Percentiles rank a stretch among this genome's conserved stretches.
phyloP scores from a whole-genome alignment of 2,329 filamentous ascomycete genomes.

The Penicillium sp. region DNA sequence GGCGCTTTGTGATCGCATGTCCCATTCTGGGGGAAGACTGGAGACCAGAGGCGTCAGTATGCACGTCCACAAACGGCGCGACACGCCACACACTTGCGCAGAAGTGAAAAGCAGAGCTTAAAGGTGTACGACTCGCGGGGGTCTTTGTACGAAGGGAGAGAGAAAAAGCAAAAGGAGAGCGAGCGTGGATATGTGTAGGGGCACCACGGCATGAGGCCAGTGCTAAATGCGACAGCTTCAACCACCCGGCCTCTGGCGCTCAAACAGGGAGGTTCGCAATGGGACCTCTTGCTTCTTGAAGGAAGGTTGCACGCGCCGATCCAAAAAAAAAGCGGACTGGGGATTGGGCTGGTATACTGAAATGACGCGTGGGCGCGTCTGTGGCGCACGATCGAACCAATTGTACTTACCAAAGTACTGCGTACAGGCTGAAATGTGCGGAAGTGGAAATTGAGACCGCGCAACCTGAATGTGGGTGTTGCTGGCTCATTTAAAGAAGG shows the following conservation, averaged over 20 bases:
- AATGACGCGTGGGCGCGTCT: conserved; percentile 1
- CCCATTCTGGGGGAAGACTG: neutral
- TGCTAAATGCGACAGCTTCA: conserved; percentile 13
- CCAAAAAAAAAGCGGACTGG: neutral
- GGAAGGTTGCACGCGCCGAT: neutral
- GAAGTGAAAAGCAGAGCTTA: neutral
- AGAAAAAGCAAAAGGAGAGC: conserved; percentile 8
- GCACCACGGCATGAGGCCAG: conserved; percentile 18
- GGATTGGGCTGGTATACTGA: neutral
- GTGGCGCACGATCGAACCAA: neutral
- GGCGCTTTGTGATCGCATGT: neutral
- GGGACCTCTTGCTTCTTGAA: neutral
- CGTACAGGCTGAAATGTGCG: neutral
- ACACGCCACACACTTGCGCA: neutral
- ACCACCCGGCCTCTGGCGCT: neutral
- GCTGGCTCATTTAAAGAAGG: neutral
- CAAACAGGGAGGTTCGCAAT: conserved; percentile 11
- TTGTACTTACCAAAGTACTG: conserved; percentile 1
- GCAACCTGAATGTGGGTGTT: conserved; percentile 1
- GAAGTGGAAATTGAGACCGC: conserved; percentile 1
- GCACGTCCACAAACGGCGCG: neutral
- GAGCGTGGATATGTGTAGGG: neutral
- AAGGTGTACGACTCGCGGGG: neutral
- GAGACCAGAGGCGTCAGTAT: neutral
- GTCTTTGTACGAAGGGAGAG: neutral